Conservation (phyloP, 495 filamentous ascomycete species). For the Penicillium riverlandense region DNA sequence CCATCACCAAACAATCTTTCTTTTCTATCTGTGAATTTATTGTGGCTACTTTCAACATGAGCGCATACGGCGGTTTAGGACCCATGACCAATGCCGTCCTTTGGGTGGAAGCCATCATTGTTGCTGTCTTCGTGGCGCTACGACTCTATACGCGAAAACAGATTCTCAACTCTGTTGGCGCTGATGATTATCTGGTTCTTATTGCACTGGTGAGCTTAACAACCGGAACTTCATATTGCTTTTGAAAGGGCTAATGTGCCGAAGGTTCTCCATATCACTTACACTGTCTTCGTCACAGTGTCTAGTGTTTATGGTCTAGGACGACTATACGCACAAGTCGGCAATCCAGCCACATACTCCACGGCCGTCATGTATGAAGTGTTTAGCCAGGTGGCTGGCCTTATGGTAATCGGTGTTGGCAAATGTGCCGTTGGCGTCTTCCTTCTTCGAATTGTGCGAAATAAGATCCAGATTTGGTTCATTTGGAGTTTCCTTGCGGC, state of each 20-base stretch:
- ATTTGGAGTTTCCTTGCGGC: slow-evolving; percentile 13
- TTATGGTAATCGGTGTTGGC: slow-evolving; percentile 19
- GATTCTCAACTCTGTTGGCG: slow-evolving; percentile 16
- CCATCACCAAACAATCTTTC: neutral
- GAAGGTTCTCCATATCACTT: slow-evolving; percentile 15
- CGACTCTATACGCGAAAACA: slow-evolving; percentile 18
- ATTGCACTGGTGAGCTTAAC: slow-evolving; percentile 11
- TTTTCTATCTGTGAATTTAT: neutral
- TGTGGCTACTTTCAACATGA: slow-evolving; percentile 7
- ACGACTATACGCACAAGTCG: slow-evolving; percentile 10
- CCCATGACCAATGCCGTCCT: slow-evolving; percentile 22
- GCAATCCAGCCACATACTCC: slow-evolving; percentile 11
- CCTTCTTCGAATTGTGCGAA: slow-evolving; percentile 21
- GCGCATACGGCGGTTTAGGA: slow-evolving; percentile 17
- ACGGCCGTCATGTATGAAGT: slow-evolving; percentile 16
- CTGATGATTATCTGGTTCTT: slow-evolving; percentile 14
- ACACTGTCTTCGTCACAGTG: slow-evolving; percentile 16
- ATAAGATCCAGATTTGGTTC: slow-evolving; percentile 16
- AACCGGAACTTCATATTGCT: neutral
- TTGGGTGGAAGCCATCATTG: slow-evolving; percentile 13
- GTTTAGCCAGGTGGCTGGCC: slow-evolving; percentile 17
- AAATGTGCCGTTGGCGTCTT: slow-evolving; percentile 18
- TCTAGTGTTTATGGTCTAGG: slow-evolving; percentile 15
- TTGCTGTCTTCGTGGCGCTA: slow-evolving; percentile 12
- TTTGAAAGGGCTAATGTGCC: neutral